These are phyloP conservation scores for Leucosporidium scottii DNA, from an alignment of 768 basidiomycete genomes.

Conservation along the genomic window DNA sequence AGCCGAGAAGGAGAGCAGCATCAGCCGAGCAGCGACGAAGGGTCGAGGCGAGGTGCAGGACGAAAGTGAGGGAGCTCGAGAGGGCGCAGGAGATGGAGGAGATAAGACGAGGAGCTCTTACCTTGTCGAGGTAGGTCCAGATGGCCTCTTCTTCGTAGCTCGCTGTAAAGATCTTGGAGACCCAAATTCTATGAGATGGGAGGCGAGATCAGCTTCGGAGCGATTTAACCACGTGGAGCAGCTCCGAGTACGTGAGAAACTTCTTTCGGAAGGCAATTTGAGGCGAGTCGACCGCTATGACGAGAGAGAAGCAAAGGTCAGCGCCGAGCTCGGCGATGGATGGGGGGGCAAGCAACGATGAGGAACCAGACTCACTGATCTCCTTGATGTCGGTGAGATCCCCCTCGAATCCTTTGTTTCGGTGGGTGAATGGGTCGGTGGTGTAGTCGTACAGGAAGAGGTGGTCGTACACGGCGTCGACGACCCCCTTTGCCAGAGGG, in stretches of 20 bases:
- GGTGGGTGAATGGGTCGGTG: neutral
- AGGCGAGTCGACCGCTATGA: too few species aligned
- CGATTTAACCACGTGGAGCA: neutral
- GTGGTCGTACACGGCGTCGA: conserved; percentile 23
- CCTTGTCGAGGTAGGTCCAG: neutral
- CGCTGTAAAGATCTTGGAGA: neutral
- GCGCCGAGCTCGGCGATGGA: neutral
- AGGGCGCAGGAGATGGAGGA: too few species aligned
- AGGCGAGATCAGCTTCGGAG: neutral
- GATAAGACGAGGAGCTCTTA: too few species aligned
- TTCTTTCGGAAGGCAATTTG: too few species aligned
- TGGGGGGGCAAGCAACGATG: too few species aligned
- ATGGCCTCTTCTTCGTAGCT: neutral
- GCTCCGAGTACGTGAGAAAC: too few species aligned
- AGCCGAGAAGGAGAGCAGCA: conserved; percentile 1
- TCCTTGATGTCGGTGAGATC: too few species aligned
- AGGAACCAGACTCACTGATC: neutral
- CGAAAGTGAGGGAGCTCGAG: too few species aligned
- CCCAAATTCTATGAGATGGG: neutral
- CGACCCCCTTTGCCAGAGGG: neutral
- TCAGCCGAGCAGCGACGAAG: conserved; percentile 2
- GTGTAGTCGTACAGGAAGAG: conserved; percentile 14
- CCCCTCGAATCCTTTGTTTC: neutral
- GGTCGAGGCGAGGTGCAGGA: too few species aligned
- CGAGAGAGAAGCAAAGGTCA: too few species aligned